Evolutionary conservation across 2,329 filamentous ascomycete genomes (phyloP).

Genomic region (Torrubiellomyces zombiae): DNA sequence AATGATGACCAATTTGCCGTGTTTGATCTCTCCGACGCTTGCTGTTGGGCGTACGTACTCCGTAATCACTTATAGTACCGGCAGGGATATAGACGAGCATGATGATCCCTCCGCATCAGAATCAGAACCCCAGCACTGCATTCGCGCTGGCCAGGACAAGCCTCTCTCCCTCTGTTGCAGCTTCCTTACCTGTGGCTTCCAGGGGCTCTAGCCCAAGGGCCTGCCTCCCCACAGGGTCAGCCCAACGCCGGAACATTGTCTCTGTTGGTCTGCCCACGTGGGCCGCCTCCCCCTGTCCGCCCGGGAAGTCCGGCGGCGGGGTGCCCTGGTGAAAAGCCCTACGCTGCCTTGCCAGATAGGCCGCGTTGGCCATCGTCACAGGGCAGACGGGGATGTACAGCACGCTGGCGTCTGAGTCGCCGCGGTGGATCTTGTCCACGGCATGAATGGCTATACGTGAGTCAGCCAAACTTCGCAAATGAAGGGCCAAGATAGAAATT

Average conservation of each 20-base stretch:
- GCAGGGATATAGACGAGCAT: no score
- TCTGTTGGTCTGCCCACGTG: constrained; percentile 31
- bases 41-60: no score
- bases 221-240: constrained; percentile 17
- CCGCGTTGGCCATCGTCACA: constrained; percentile 55
- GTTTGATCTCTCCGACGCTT: no score
- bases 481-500: no score
- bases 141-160: constrained; percentile 25
- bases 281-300: constrained; percentile 47
- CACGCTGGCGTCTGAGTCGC: constrained; percentile 60
- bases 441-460: constrained; percentile 67
- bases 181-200: constrained; percentile 5
- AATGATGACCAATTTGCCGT: no score
- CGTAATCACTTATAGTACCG: no score
- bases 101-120: no score
- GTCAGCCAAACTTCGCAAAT: constrained; percentile 4
- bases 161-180: constrained; percentile 17
- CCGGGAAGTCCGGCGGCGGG: constrained; percentile 55
- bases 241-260: constrained; percentile 17
- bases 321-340: constrained; percentile 52
- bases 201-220: constrained; percentile 30
- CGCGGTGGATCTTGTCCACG: constrained; percentile 64
- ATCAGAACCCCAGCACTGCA: constrained; percentile 24
- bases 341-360: constrained; percentile 54
- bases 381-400: constrained; percentile 82